Conservation (phyloP, 1,284 basidiomycete species). For the Psilocybe mexicana region DNA sequence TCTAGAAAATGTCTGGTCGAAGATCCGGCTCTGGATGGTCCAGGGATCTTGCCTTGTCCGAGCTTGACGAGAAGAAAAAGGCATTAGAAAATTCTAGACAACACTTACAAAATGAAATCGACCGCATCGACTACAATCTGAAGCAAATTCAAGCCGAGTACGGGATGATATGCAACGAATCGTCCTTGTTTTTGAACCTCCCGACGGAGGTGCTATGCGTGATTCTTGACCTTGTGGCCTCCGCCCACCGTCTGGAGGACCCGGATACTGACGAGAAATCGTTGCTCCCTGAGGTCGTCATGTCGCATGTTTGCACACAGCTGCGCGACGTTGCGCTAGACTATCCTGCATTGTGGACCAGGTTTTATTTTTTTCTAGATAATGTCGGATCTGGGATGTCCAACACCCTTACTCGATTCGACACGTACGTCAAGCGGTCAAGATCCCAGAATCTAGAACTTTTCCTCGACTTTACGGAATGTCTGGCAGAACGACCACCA, state of each 20-base stretch:
- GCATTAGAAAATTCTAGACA: not conserved
- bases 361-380: not conserved
- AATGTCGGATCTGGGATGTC: not conserved
- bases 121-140: not conserved
- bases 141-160: slow-evolving; percentile 4
- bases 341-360: slow-evolving; percentile 6
- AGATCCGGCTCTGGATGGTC: too few relatives aligned
- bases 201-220: slow-evolving; percentile 9
- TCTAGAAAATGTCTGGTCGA: too few relatives aligned
- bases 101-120: not conserved
- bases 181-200: not conserved
- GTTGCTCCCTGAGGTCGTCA: not conserved
- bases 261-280: not conserved
- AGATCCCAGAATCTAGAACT: not conserved
- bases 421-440: slow-evolving; percentile 2
- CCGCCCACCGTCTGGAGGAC: not conserved
- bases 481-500: not conserved
- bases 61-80: not conserved
- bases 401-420: slow-evolving; percentile 2
- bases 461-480: not conserved
- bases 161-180: slow-evolving; percentile 5
- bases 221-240: slow-evolving; percentile 3
- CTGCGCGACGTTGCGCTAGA: slow-evolving; percentile 1
- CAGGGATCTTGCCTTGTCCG: not conserved
- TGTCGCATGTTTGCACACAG: slow-evolving; percentile 5